These are phyloP conservation scores for Aspergillus pseudoglaucus DNA, from an alignment of 2,329 filamentous ascomycete genomes.

Conservation along the genomic window DNA sequence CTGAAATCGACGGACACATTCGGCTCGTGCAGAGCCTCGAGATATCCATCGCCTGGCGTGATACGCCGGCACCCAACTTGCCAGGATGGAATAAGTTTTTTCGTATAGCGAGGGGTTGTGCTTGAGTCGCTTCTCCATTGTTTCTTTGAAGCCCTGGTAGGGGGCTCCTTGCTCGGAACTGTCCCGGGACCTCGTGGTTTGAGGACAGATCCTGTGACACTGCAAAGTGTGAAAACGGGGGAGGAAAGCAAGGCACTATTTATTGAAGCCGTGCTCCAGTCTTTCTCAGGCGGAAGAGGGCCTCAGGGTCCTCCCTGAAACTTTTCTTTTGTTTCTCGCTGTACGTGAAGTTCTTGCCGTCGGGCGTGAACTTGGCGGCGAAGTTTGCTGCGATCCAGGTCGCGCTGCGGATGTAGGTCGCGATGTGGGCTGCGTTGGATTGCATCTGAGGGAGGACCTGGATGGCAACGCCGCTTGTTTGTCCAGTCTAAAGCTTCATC, in stretches of 20 bases:
- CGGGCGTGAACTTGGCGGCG: neutral
- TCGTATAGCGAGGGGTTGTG: slow-evolving; percentile 31
- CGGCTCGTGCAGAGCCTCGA: slow-evolving; percentile 35
- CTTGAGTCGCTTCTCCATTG: slow-evolving; percentile 33
- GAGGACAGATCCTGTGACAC: too few species aligned
- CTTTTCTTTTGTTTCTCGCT: slow-evolving; percentile 12
- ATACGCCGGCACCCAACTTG: slow-evolving; percentile 36
- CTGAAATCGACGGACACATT: slow-evolving; percentile 43
- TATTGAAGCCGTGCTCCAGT: too few species aligned
- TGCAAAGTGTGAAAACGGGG: too few species aligned
- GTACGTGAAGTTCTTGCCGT: slow-evolving; percentile 2
- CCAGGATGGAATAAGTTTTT: slow-evolving; percentile 44
- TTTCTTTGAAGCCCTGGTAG: slow-evolving; percentile 2
- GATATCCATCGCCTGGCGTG: slow-evolving; percentile 39
- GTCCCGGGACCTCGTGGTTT: too few species aligned
- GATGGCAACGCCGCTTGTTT: slow-evolving; percentile 19
- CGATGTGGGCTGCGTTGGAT: slow-evolving; percentile 5
- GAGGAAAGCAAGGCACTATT: too few species aligned
- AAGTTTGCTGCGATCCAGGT: slow-evolving; percentile 15
- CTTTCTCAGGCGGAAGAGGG: too few species aligned
- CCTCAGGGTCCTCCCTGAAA: too few species aligned
- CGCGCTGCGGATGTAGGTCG: slow-evolving; percentile 16
- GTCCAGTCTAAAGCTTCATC: slow-evolving; percentile 16
- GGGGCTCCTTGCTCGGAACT: neutral
- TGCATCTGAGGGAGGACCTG: slow-evolving; percentile 18